Evolutionary conservation across 202 grass and related monocot genomes (phyloP).

Genomic region (Carex arenaria): DNA sequence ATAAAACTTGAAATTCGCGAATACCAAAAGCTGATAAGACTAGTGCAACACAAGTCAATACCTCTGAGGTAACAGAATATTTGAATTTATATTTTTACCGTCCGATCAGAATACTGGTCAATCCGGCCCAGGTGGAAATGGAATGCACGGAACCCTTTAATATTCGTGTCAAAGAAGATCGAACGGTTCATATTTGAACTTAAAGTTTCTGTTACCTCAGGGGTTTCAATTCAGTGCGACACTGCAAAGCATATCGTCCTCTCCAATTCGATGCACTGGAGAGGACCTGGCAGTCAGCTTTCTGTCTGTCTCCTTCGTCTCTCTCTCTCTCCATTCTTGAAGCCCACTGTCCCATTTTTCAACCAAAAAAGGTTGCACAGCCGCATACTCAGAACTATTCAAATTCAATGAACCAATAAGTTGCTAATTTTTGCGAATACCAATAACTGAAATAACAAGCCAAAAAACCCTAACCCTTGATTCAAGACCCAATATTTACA

Average conservation of each 20-base stretch:
- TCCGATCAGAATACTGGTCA: too few species aligned
- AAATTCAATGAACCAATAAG: neutral
- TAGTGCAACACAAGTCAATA: too few species aligned
- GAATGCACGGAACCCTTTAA: too few species aligned
- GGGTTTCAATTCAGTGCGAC: neutral
- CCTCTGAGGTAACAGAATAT: too few species aligned
- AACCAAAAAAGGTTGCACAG: neutral
- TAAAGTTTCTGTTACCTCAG: too few species aligned
- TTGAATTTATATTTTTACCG: too few species aligned
- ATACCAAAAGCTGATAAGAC: neutral
- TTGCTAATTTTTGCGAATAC: neutral
- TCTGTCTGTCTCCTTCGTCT: neutral
- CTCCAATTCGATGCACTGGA: neutral
- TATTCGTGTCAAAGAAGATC: too few species aligned
- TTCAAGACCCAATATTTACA: neutral
- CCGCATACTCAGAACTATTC: neutral
- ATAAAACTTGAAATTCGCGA: neutral
- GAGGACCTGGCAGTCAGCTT: neutral
- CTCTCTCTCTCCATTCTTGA: neutral
- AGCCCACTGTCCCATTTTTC: neutral
- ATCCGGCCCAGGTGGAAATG: too few species aligned
- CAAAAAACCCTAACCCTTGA: constrained; percentile 22
- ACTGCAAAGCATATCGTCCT: neutral
- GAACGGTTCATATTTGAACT: too few species aligned
- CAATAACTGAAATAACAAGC: constrained; percentile 10